These are phyloP conservation scores for Pseudogymnoascus sp. DNA, from an alignment of 2,329 filamentous ascomycete genomes.

Conservation along the genomic window DNA sequence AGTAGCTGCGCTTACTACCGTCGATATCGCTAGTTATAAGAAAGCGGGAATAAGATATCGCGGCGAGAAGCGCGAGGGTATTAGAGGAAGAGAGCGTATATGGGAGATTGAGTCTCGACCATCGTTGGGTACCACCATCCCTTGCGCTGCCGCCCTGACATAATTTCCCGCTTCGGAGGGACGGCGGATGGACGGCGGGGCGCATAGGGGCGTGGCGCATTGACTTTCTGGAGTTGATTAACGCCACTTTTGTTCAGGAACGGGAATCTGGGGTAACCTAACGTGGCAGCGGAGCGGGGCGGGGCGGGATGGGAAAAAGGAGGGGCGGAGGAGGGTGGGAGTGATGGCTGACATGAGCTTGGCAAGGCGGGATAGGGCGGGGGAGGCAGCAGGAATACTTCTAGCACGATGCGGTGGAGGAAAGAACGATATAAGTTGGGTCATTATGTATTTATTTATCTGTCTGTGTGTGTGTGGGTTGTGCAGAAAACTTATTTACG, in stretches of 20 bases:
- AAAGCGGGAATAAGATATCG: neutral
- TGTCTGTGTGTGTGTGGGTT: neutral
- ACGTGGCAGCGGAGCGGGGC: neutral
- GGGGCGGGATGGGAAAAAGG: neutral
- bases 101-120: neutral
- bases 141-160: neutral
- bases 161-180: constrained; percentile 4
- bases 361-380: neutral
- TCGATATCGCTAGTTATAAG: neutral
- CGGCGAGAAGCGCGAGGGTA: neutral
- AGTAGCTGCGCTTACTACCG: neutral
- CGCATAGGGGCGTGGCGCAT: neutral
- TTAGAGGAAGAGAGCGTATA: neutral
- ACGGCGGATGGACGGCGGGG: neutral
- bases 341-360: neutral
- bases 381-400: neutral
- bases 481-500: constrained; percentile 6
- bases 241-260: neutral
- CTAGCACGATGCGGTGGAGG: neutral
- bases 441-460: constrained; percentile 6
- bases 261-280: neutral
- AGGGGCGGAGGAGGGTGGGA: neutral
- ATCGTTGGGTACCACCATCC: neutral
- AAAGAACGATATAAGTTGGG: neutral
- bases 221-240: neutral